Conservation (phyloP, 2,329 filamentous ascomycete species). For the Colletotrichum truncatum region DNA sequence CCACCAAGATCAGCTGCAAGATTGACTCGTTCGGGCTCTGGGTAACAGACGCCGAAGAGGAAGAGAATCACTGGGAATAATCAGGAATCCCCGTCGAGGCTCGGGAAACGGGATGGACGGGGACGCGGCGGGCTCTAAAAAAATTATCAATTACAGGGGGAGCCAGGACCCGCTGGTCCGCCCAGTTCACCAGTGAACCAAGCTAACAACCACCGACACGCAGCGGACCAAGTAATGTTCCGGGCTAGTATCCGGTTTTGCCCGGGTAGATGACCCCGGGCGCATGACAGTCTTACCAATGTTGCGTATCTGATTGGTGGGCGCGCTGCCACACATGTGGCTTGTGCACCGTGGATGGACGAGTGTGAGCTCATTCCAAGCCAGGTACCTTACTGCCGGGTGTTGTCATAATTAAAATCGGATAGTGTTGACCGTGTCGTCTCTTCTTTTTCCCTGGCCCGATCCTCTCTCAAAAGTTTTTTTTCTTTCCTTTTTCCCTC, state of each 20-base stretch:
- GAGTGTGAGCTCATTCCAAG: constrained; percentile 40
- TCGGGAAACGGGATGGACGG: constrained; percentile 12
- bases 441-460: constrained; percentile 37
- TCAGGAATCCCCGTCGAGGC: not conserved
- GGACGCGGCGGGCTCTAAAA: not conserved
- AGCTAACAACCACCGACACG: constrained; percentile 12
- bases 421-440: constrained; percentile 36
- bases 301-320: constrained; percentile 46
- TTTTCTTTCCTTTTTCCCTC: constrained; percentile 17
- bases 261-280: constrained; percentile 24
- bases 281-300: constrained; percentile 28
- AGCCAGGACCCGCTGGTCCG: constrained; percentile 8
- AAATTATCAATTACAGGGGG: constrained; percentile 1
- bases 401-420: constrained; percentile 53
- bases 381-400: constrained; percentile 31
- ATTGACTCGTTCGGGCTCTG: constrained; percentile 18
- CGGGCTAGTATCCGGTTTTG: constrained; percentile 29
- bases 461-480: constrained; percentile 34
- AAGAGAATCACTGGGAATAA: not conserved
- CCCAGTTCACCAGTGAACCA: constrained; percentile 1
- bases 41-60: constrained; percentile 11
- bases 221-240: constrained; percentile 28
- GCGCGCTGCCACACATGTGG: constrained; percentile 42
- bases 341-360: constrained; percentile 32
- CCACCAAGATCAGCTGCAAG: not conserved